Conservation (phyloP, 2,329 filamentous ascomycete species). For the Monosporascus sp. region DNA sequence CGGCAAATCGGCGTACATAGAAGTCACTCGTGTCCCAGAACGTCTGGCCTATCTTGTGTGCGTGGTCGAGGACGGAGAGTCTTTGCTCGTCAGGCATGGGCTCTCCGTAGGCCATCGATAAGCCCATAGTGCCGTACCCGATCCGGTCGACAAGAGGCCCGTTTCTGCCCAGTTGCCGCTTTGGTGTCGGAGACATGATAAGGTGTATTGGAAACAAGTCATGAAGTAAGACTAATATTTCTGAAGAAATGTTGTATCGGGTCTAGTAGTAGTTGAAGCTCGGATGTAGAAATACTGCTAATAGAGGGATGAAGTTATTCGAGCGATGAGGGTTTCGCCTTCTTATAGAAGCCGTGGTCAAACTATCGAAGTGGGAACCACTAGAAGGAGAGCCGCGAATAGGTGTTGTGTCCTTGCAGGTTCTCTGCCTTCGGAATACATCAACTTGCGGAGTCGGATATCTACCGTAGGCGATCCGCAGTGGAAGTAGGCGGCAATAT, state of each 20-base stretch:
- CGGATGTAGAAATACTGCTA: no score
- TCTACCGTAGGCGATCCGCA: not conserved
- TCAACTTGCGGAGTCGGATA: not conserved
- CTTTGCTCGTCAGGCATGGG: slow-evolving; percentile 27
- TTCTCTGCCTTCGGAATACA: not conserved
- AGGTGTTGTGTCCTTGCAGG: not conserved
- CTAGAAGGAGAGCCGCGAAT: not conserved
- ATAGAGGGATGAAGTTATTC: no score
- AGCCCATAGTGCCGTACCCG: slow-evolving; percentile 40
- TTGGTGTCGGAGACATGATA: slow-evolving; percentile 17
- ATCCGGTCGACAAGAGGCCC: slow-evolving; percentile 38
- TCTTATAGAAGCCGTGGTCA: no score
- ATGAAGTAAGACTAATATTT: not conserved
- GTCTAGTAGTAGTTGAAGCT: no score
- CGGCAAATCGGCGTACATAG: slow-evolving; percentile 31
- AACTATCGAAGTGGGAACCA: no score
- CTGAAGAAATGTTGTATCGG: not conserved
- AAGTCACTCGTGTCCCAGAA: slow-evolving; percentile 35
- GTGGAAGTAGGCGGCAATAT: not conserved
- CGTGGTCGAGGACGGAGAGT: slow-evolving; percentile 31
- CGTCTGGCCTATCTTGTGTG: slow-evolving; percentile 29
- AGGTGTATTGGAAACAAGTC: not conserved
- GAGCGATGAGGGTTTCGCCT: not conserved
- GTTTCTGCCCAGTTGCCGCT: slow-evolving; percentile 36
- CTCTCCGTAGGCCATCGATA: slow-evolving; percentile 10